These are phyloP conservation scores for Coemansia linderi DNA, from an alignment of 371 early-diverging fungal species.

Conservation along the genomic window DNA sequence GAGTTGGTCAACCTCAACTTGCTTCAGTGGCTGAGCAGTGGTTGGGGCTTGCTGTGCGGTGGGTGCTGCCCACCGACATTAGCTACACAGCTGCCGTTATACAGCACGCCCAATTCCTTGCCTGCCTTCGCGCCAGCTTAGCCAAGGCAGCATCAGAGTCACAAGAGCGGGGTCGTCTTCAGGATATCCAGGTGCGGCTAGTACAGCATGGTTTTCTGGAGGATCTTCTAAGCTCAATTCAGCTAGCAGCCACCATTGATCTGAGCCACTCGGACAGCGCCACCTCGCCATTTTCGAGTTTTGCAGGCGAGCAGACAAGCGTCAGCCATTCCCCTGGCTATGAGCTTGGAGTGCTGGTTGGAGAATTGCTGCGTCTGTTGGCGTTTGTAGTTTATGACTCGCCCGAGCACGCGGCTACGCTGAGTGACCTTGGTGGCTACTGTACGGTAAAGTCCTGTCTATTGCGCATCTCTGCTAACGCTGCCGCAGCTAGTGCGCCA, in stretches of 20 bases:
- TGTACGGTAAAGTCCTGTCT: conserved; percentile 6
- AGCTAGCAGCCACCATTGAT: conserved; percentile 21
- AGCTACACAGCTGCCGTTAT: not conserved
- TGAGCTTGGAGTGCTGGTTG: conserved; percentile 14
- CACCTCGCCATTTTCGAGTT: conserved; percentile 12
- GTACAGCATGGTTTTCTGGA: conserved; percentile 10
- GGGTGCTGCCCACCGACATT: conserved; percentile 19
- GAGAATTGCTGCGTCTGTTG: conserved; percentile 24
- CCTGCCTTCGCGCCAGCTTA: conserved; percentile 12
- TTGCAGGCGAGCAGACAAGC: not conserved
- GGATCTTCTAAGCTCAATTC: conserved; percentile 20
- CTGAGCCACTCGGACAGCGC: not conserved
- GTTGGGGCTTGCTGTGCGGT: conserved; percentile 13
- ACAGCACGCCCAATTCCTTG: conserved; percentile 18
- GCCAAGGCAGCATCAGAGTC: conserved; percentile 11
- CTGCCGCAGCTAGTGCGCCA: not conserved
- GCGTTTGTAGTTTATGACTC: conserved; percentile 35
- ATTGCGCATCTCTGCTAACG: not conserved
- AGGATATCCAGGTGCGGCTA: not conserved
- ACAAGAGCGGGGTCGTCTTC: not conserved
- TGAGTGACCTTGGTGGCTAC: conserved; percentile 22
- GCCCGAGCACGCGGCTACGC: not conserved
- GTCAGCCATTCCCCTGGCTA: not conserved
- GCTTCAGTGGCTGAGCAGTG: conserved; percentile 9
- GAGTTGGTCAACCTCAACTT: not conserved